phyloP scores from a whole-genome alignment of 805 yeast genomes.

The Sungouiozyma intestinalis region DNA sequence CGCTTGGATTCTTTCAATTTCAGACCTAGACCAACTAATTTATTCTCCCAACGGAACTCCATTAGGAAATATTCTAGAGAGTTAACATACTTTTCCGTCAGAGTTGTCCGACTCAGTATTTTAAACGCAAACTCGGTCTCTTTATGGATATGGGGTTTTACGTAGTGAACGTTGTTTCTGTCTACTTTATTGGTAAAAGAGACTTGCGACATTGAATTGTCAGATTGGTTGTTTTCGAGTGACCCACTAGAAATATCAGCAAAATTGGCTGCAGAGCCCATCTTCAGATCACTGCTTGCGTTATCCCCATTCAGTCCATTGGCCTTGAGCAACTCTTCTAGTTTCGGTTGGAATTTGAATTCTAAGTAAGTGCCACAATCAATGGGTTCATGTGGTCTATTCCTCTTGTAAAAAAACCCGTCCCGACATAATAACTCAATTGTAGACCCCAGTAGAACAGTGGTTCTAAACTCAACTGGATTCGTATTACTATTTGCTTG shows the following conservation, averaged over 20 bases:
- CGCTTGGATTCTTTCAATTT: conserved; percentile 28
- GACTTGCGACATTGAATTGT: background rate
- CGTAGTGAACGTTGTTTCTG: conserved; percentile 22
- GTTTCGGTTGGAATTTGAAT: conserved; percentile 24
- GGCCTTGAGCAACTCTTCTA: conserved; percentile 18
- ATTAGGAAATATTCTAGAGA: conserved; percentile 27
- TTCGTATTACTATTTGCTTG: background rate
- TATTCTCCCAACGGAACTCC: conserved; percentile 31
- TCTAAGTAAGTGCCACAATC: conserved; percentile 25
- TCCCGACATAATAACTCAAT: conserved; percentile 25
- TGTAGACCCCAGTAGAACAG: conserved; percentile 19
- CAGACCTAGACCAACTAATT: conserved; percentile 23
- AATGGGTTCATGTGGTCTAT: conserved; percentile 20
- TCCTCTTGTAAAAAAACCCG: conserved; percentile 25
- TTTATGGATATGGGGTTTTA: conserved; percentile 19
- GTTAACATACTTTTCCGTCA: conserved; percentile 28
- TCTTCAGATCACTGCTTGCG: background rate
- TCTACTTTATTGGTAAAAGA: conserved; percentile 16
- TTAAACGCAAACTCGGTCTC: conserved; percentile 23
- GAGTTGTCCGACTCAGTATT: conserved; percentile 19
- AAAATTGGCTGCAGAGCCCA: background rate
- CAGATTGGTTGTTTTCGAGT: background rate
- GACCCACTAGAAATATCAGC: background rate
- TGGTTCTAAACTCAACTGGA: conserved; percentile 1
- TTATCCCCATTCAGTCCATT: conserved; percentile 3